phyloP scores from a whole-genome alignment of 2,329 filamentous ascomycete species.

The Pseudogymnoascus sp. region DNA sequence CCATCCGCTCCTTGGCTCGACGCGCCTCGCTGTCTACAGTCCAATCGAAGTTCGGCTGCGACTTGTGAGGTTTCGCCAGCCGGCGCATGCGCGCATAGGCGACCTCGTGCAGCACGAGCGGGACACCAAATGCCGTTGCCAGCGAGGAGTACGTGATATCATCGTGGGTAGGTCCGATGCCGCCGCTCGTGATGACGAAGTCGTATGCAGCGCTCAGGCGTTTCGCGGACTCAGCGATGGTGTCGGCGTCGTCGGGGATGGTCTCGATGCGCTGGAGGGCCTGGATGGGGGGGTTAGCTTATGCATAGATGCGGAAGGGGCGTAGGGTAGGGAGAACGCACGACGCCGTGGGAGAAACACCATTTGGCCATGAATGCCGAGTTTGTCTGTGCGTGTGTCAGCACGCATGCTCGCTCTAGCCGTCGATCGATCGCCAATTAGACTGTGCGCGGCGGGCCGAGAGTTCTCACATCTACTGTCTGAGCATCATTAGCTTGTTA shows the following conservation, averaged over 20 bases:
- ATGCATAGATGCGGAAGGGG: conserved; percentile 59
- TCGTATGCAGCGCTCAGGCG: conserved; percentile 89
- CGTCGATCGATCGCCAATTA: conserved; percentile 19
- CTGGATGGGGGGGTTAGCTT: conserved; percentile 34
- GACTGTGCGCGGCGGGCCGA: not conserved
- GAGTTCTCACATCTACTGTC: conserved; percentile 3
- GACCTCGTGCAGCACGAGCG: conserved; percentile 68
- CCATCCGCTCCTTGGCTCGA: conserved; percentile 83
- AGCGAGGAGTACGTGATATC: conserved; percentile 96
- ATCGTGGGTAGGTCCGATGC: conserved; percentile 95
- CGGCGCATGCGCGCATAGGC: conserved; percentile 77
- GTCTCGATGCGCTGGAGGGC: conserved; percentile 82
- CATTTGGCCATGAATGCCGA: conserved; percentile 58
- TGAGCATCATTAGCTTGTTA: not conserved
- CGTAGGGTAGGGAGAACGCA: conserved; percentile 29
- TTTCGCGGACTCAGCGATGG: conserved; percentile 79
- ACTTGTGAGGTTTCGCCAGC: conserved; percentile 65
- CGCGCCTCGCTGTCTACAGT: conserved; percentile 70
- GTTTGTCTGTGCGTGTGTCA: conserved; percentile 44
- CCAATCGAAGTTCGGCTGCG: conserved; percentile 74
- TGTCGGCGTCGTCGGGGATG: conserved; percentile 82
- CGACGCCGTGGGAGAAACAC: conserved; percentile 56
- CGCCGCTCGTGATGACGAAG: conserved; percentile 90
- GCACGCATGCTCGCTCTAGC: conserved; percentile 4
- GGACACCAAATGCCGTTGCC: conserved; percentile 76